phyloP scores from a whole-genome alignment of 169 alveolate genomes.

The Plasmodium relictum region DNA sequence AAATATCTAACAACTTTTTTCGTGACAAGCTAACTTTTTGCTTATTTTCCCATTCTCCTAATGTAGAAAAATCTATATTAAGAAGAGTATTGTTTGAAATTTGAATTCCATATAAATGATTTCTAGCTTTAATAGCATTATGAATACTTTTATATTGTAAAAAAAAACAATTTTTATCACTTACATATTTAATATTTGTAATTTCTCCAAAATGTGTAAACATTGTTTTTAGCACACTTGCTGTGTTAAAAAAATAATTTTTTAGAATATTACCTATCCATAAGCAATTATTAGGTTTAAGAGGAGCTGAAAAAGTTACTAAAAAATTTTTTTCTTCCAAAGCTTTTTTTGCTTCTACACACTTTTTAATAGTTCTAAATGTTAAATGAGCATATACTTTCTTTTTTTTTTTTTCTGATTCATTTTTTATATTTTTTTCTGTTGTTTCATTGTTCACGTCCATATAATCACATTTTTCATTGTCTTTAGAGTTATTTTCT shows the following conservation, averaged over 20 bases:
- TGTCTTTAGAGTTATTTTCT: background rate
- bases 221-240: slow-evolving; percentile 15
- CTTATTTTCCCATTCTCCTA: slow-evolving; percentile 49
- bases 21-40: slow-evolving; percentile 18
- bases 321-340: slow-evolving; percentile 21
- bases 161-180: slow-evolving; percentile 43
- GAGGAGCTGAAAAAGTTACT: slow-evolving; percentile 37
- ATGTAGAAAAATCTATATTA: slow-evolving; percentile 35
- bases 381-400: slow-evolving; percentile 36
- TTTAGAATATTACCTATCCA: slow-evolving; percentile 64
- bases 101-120: slow-evolving; percentile 51
- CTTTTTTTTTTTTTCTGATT: background rate
- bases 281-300: slow-evolving; percentile 46
- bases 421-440: background rate
- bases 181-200: slow-evolving; percentile 14
- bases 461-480: background rate
- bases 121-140: slow-evolving; percentile 47
- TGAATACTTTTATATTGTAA: slow-evolving; percentile 14
- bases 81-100: slow-evolving; percentile 24
- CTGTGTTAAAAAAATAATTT: slow-evolving; percentile 24
- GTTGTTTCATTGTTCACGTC: background rate
- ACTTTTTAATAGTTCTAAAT: slow-evolving; percentile 45
- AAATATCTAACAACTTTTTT: slow-evolving; percentile 23
- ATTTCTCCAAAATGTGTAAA: slow-evolving; percentile 27
- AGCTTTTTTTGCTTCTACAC: slow-evolving; percentile 43